Evolutionary conservation across 129 eudicot species (phyloP).

Genomic region (Arctium minus): DNA sequence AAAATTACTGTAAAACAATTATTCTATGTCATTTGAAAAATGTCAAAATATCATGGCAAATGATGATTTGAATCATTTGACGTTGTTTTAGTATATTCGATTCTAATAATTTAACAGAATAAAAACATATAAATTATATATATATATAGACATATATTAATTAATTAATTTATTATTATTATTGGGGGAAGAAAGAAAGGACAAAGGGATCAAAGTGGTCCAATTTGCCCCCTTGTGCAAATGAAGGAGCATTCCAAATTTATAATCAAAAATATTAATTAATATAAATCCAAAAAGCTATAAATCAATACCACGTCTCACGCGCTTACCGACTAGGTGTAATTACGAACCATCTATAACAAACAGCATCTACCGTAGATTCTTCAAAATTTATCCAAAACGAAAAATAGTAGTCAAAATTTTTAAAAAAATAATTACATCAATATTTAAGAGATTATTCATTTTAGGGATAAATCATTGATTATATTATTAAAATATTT

Average conservation of each 20-base stretch:
- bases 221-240: conserved; percentile 30
- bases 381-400: no score
- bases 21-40: no score
- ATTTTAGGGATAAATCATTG: no score
- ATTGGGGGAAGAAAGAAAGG: not conserved
- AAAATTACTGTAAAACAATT: no score
- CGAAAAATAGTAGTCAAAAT: no score
- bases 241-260: conserved; percentile 30
- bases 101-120: not conserved
- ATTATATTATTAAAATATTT: no score
- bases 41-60: no score
- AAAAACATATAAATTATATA: not conserved
- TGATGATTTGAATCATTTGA: not conserved
- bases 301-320: not conserved
- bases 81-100: not conserved
- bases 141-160: not conserved
- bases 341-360: not conserved
- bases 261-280: not conserved
- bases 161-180: not conserved
- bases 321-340: not conserved
- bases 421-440: no score
- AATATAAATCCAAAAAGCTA: not conserved
- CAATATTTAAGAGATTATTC: no score
- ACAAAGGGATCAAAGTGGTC: conserved; percentile 32
- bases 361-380: no score